phyloP scores from a whole-genome alignment of 768 basidiomycete species.

The Lactarius quietus region DNA sequence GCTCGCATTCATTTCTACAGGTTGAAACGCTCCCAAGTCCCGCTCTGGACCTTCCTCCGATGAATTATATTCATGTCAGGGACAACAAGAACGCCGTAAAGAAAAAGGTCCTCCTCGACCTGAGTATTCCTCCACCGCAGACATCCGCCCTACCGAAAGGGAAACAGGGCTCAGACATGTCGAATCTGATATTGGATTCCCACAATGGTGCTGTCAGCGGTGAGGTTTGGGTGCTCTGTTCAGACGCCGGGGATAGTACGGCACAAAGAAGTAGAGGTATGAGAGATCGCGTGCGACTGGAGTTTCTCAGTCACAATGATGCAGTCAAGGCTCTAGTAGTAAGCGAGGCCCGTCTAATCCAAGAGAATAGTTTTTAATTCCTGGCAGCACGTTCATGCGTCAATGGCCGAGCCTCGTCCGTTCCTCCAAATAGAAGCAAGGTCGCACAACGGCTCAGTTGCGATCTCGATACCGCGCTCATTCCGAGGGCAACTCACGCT shows the following conservation, averaged over 20 bases:
- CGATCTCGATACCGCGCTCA: slow-evolving; percentile 20
- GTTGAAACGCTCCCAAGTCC: not conserved
- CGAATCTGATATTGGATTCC: slow-evolving; percentile 8
- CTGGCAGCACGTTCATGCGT: slow-evolving; percentile 16
- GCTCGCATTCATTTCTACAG: not conserved
- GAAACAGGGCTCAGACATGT: not conserved
- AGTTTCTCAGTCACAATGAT: slow-evolving; percentile 10
- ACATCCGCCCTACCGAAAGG: not conserved
- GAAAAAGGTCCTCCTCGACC: slow-evolving; percentile 10
- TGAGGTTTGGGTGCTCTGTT: slow-evolving; percentile 15
- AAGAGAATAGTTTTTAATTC: not conserved
- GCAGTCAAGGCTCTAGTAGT: slow-evolving; percentile 14
- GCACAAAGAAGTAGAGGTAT: not conserved
- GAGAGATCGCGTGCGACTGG: slow-evolving; percentile 3
- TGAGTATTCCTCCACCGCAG: slow-evolving; percentile 12
- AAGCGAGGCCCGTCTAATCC: not conserved
- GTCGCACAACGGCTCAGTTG: slow-evolving; percentile 7
- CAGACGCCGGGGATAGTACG: not conserved
- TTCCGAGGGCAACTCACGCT: slow-evolving; percentile 23
- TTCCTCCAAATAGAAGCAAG: slow-evolving; percentile 17
- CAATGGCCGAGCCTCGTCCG: slow-evolving; percentile 16
- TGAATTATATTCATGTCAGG: slow-evolving; percentile 15
- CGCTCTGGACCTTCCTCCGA: slow-evolving; percentile 10
- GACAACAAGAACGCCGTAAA: slow-evolving; percentile 11
- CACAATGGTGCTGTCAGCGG: slow-evolving; percentile 13